Conservation (phyloP, 768 basidiomycete species). For the Lactifluus echinatus region DNA sequence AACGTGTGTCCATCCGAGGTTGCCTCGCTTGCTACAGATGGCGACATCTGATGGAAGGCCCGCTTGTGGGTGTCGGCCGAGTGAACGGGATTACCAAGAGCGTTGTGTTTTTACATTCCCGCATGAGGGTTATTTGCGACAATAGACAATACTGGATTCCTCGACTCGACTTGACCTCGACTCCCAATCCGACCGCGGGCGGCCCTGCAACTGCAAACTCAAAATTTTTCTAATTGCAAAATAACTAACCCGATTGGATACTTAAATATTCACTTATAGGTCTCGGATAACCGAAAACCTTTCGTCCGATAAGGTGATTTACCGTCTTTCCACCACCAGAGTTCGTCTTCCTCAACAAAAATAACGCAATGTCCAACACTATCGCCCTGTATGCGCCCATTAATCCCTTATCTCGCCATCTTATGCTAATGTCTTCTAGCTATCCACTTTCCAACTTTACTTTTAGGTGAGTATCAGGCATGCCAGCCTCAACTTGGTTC, state of each 20-base stretch:
- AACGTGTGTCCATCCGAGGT: slow-evolving; percentile 17
- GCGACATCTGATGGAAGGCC: background rate
- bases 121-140: background rate
- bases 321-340: background rate
- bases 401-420: background rate
- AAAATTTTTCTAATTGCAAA: background rate
- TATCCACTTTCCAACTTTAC: slow-evolving; percentile 89
- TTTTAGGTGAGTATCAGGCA: slow-evolving; percentile 52
- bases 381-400: slow-evolving; percentile 36
- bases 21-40: slow-evolving; percentile 5
- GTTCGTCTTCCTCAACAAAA: background rate
- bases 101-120: background rate
- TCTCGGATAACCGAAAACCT: background rate
- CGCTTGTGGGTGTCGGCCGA: background rate
- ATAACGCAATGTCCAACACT: slow-evolving; percentile 39
- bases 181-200: background rate
- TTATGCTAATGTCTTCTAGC: slow-evolving; percentile 29
- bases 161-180: background rate
- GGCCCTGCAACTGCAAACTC: background rate
- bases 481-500: background rate
- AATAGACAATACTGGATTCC: too few relatives aligned
- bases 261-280: background rate
- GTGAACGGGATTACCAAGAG: background rate
- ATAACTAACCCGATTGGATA: background rate
- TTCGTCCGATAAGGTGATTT: background rate